phyloP scores from a whole-genome alignment of 2,329 filamentous ascomycete species.

The Botrytis galanthina region DNA sequence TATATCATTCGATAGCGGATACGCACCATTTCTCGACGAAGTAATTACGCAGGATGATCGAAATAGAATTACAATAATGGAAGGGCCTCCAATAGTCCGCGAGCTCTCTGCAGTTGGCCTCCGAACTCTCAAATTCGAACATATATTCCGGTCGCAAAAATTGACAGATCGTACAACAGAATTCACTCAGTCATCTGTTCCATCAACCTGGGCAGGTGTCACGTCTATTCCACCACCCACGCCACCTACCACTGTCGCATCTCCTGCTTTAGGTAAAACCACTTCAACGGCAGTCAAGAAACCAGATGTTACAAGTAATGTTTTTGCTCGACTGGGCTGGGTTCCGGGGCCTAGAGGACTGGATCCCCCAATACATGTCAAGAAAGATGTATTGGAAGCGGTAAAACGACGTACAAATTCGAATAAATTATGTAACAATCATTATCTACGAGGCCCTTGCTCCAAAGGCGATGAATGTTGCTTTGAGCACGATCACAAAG shows the following conservation, averaged over 20 bases:
- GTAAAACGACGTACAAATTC: slow-evolving; percentile 54
- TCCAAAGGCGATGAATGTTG: slow-evolving; percentile 53
- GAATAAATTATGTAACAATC: slow-evolving; percentile 61
- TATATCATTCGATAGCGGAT: slow-evolving; percentile 60
- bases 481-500: slow-evolving; percentile 57
- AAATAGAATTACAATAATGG: slow-evolving; percentile 52
- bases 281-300: slow-evolving; percentile 26
- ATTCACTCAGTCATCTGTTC: slow-evolving; percentile 23
- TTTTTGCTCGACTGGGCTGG: slow-evolving; percentile 42
- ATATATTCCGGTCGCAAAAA: slow-evolving; percentile 56
- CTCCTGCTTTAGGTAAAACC: slow-evolving; percentile 27
- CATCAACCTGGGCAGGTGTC: slow-evolving; percentile 37
- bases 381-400: slow-evolving; percentile 47
- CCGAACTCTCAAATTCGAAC: slow-evolving; percentile 47
- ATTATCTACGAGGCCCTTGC: slow-evolving; percentile 58
- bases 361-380: slow-evolving; percentile 51
- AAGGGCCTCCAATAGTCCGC: slow-evolving; percentile 51
- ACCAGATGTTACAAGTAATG: slow-evolving; percentile 15
- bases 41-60: slow-evolving; percentile 47
- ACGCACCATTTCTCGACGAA: slow-evolving; percentile 58
- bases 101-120: slow-evolving; percentile 50
- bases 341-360: slow-evolving; percentile 54
- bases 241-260: slow-evolving; percentile 18
- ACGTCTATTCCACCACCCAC: slow-evolving; percentile 33
- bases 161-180: slow-evolving; percentile 42